Percentiles rank a stretch among this genome's conserved stretches.
These are phyloP conservation scores for Boechera retrofracta DNA, from an alignment of 345 rosid species.

Conservation along the genomic window DNA sequence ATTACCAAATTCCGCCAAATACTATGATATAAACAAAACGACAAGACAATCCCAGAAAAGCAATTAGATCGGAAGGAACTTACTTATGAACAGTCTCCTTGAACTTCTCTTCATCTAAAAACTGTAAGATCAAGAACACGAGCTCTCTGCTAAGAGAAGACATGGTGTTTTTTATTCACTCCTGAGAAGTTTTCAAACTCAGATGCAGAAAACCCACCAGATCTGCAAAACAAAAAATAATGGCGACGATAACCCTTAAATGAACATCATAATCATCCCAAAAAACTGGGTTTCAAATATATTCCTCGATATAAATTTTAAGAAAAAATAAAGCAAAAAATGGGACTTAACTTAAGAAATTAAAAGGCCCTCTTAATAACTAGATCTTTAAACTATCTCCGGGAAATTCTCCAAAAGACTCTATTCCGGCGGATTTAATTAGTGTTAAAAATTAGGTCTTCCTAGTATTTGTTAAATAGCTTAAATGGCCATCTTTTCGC, in stretches of 20 bases:
- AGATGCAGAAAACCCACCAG: conserved; percentile 53
- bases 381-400: conserved; percentile 53
- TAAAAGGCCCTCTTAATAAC: conserved; percentile 31
- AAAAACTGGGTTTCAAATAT: conserved; percentile 26
- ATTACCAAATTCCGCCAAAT: not conserved
- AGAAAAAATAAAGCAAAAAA: not conserved
- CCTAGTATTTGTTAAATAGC: conserved; percentile 47
- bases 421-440: conserved; percentile 30
- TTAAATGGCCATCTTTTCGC: conserved; percentile 51
- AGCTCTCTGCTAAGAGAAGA: conserved; percentile 99
- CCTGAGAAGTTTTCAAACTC: conserved; percentile 20
- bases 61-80: conserved; percentile 33
- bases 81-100: conserved; percentile 99
- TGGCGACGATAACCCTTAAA: conserved; percentile 14
- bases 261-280: conserved; percentile 42
- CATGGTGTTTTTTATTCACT: conserved; percentile 53
- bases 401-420: conserved; percentile 26
- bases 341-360: not conserved
- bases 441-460: conserved; percentile 30
- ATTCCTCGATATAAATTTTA: not conserved
- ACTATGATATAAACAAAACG: not conserved
- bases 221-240: conserved; percentile 54
- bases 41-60: not conserved
- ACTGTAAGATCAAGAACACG: conserved; percentile 97
- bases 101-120: conserved; percentile 98